Base-by-base conservation (phyloP, 108 stramenopile species). In the Aurantiochytrium sp. region DNA sequence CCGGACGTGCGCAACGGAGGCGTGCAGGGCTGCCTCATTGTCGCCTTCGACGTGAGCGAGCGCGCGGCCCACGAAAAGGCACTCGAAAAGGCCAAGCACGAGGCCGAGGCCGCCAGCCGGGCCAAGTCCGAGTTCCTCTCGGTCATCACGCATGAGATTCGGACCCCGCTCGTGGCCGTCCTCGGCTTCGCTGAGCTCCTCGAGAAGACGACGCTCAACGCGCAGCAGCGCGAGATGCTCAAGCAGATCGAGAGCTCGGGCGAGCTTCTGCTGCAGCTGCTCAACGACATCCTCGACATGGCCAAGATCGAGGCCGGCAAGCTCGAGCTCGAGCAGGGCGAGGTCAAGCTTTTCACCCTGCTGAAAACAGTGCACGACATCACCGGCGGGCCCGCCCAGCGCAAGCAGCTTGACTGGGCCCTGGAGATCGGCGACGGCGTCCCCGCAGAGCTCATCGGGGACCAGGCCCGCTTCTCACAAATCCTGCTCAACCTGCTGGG, bases 161-260 rank as follows among this genome's bases (percentile, higher is more conserved):
- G 93, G 21, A 94, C 93, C 36, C 95, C 95, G 17, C 69, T 95
- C 86, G 92, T 94, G 89, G 93, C 93, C 85, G 91, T 95, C 34
- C 87, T 91, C 3, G 95, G 94, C 31, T 93, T 93, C 68, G 86
- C 91, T 32, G 94, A 94, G 54, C 93, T 92, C 22, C 69, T 91
- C 27, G 31, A 69, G 69, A 89, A 92, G 34, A 88, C 68, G 1
- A 12, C 27, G 12, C 88, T 90, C 55, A 30, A 8, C 36, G 85
- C 4, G 22, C 3, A 34, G 69, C 37, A 73, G n/a, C 52, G 19
- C 50, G 85, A 88, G 17, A 32, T 48, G 65, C 86, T 91, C 22
- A 39, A 88, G 32, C 54, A 86, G 0, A 89, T 91, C 3, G 52
- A 88, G 1, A 34, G 54, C 50, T 87, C 88, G 34, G 90, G 91